Conservation (phyloP, 495 filamentous ascomycete genomes). For the Apiosordaria backusii region DNA sequence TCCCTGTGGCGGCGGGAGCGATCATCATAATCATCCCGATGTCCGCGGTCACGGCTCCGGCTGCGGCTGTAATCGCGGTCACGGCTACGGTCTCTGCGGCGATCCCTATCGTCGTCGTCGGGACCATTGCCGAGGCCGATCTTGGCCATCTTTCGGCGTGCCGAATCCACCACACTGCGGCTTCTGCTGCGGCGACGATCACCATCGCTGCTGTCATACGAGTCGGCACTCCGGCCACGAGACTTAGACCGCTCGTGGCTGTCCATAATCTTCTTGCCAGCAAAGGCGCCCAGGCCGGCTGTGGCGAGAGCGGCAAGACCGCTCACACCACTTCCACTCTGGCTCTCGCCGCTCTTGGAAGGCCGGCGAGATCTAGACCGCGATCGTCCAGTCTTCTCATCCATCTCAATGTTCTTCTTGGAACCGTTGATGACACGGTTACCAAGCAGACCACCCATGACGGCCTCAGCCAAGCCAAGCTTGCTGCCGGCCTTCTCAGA, state of each 20-base stretch:
- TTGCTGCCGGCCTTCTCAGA: constrained; percentile 67
- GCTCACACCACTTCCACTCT: constrained; percentile 45
- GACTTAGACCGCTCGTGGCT: constrained; percentile 60
- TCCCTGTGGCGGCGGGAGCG: constrained; percentile 27
- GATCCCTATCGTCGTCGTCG: constrained; percentile 41
- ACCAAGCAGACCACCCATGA: constrained; percentile 79
- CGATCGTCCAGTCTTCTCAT: constrained; percentile 47
- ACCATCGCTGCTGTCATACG: constrained; percentile 47
- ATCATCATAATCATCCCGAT: constrained; percentile 48
- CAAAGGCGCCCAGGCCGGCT: constrained; percentile 70
- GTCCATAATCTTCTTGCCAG: constrained; percentile 74
- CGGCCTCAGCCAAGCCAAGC: constrained; percentile 64
- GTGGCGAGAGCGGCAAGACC: constrained; percentile 66
- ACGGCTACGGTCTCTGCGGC: constrained; percentile 29
- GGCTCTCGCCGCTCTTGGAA: constrained; percentile 36
- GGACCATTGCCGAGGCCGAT: constrained; percentile 46
- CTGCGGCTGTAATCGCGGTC: constrained; percentile 30
- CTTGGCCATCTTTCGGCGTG: constrained; percentile 44
- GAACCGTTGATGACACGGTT: constrained; percentile 76
- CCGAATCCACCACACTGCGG: constrained; percentile 47
- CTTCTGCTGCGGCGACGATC: constrained; percentile 46
- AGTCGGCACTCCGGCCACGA: constrained; percentile 46
- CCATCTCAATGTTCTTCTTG: constrained; percentile 57
- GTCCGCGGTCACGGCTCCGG: constrained; percentile 30
- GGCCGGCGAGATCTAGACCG: constrained; percentile 52